Evolutionary conservation across 108 stramenopile genomes (phyloP), one percentile per base, ranked within the genome.

Genomic region (Fragilaria radians): DNA sequence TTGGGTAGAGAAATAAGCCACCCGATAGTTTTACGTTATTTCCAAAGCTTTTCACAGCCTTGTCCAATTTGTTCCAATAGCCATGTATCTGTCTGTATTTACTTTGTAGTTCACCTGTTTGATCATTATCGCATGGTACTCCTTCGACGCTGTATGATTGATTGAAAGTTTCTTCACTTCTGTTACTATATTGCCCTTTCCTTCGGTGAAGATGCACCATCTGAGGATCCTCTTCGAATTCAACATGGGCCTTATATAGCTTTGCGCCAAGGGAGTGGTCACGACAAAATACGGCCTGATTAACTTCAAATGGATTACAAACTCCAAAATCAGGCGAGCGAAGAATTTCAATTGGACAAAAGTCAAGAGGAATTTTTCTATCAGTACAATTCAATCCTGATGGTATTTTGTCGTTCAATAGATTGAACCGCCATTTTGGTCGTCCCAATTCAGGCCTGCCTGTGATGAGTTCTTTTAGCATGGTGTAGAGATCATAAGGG

Each of bases 1-100:
- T 47, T 0, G 73, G 80, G 62, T 80, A 76, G 23, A 80, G 59
- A 56, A 77, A 77, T 45, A 81, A 74, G 5, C 80, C 80, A 31
- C 80, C 80, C 14, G 70, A 72, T 1, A 81, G 66, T 30, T 67
- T 52, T 5, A 57, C 47, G 4, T 55, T 67, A 3, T 69, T 42
- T 14, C 36, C 11, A 14, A 11, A 11, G 11, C 14, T 42, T 42
- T 42, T 14, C 36, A 42, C 36, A 42, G 14, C 11, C 36, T 11
- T 14, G 14, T 42, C 36, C 7, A 42, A 14, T 14, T 42, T 14
- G 11, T 42, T 42, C 36, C 36, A 42, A 42, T 11, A 42, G 7
- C 14, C 11, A 42, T 11, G 11, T 14, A 14, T 42, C 14, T 42
- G 7, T 11, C 14, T 42, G 36, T 42, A 42, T 7, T 7, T 14